Evolutionary conservation across 2,329 filamentous ascomycete species (phyloP), one percentile per base, ranked within the genome.

Genomic region (Amauroascus niger): DNA sequence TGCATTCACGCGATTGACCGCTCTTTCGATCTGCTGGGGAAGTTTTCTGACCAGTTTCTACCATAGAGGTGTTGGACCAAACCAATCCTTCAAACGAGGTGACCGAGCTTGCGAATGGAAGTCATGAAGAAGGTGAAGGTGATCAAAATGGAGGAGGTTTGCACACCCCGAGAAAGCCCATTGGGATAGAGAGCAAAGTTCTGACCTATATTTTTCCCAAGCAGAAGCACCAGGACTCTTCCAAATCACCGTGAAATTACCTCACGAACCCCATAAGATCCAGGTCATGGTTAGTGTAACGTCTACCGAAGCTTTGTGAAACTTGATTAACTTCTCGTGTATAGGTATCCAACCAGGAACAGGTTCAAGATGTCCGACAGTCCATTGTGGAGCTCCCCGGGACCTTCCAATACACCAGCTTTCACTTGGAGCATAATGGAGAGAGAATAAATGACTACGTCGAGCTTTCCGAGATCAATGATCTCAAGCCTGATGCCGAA

Each of bases 371-470:
- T 76, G 84, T 98, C 63, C 87, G 93, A 61, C 93, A 97, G 73
- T 91, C 90, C 58, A 87, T 98, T 68, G 89, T 96, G 73, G 93
- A 98, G 72, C 79, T 89, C 48, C 93, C 93, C 4, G 79, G 85
- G 56, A 94, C 91, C 49, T 93, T 96, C 74, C 89, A 95, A 71
- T 96, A 96, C 76, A 95, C 93, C 51, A 98, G 93, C 77, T 98
- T 98, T 76, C 93, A 98, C 73, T 83, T 98, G 64, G 90, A 97
- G 74, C 84, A 90, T 74, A 84, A 87, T 56, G 88, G 88, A 61
- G 77, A 87, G 71, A 86, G 87, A 60, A 85, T 98, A 78, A 97
- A 97, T 70, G 93, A 98, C 71, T 97, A 93, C 64, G 80, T 94
- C 56, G 86, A 94, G 68, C 80, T 98, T 58, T 89, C 88, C 52